Evolutionary conservation across 768 basidiomycete genomes (phyloP).

Genomic region (Panellus pusillus): DNA sequence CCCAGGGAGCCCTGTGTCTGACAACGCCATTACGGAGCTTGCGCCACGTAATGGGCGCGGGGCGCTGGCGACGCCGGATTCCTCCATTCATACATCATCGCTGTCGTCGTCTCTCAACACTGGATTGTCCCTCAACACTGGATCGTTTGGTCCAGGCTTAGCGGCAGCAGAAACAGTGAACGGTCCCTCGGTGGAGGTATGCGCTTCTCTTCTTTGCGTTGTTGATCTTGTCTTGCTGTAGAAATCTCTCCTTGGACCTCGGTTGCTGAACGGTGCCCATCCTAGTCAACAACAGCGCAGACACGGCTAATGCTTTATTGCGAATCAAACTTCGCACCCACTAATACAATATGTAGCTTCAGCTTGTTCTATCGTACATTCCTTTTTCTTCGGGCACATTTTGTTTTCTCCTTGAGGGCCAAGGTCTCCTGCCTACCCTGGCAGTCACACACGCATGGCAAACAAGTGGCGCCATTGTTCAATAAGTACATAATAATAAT

Average conservation of each 20-base stretch:
- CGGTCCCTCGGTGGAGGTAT: conserved; percentile 21
- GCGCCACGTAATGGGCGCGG: conserved; percentile 20
- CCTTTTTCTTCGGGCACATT: too few species aligned
- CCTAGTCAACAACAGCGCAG: neutral
- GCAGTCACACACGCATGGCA: neutral
- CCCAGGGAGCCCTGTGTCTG: conserved; percentile 22
- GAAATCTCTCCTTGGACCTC: conserved; percentile 14
- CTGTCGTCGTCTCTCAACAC: too few species aligned
- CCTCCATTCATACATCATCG: conserved; percentile 25
- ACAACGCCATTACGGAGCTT: conserved; percentile 21
- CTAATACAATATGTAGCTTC: too few species aligned
- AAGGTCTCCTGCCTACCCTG: neutral
- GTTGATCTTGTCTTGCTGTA: conserved; percentile 21
- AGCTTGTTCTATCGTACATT: too few species aligned
- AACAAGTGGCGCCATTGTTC: neutral
- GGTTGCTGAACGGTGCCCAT: neutral
- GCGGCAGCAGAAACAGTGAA: neutral
- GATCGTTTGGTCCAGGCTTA: conserved; percentile 7
- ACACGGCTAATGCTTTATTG: too few species aligned
- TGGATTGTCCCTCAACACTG: conserved; percentile 6
- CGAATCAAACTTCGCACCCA: too few species aligned
- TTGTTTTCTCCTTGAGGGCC: too few species aligned
- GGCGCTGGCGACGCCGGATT: conserved; percentile 30
- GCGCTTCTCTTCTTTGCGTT: conserved; percentile 16
- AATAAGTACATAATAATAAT: neutral